These are phyloP conservation scores for Umbilicus rupestris DNA, from an alignment of 164 flowering plant species.

Conservation along the genomic window DNA sequence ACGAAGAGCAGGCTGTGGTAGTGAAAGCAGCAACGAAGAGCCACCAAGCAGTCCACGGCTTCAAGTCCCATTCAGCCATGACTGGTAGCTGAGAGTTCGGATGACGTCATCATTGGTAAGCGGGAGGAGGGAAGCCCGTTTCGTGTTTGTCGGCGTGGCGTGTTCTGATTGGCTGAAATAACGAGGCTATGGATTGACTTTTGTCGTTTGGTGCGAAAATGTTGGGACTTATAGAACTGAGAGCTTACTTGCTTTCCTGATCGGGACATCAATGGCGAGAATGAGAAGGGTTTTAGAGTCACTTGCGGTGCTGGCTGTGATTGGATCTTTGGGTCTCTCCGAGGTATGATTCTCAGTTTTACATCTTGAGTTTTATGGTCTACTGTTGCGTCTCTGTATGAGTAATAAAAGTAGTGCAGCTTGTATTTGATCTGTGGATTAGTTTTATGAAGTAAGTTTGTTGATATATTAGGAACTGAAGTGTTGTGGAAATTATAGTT, in stretches of 20 bases:
- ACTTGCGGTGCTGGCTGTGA: background rate
- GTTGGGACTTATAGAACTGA: background rate
- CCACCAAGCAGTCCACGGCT: conserved; percentile 1
- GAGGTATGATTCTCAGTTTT: background rate
- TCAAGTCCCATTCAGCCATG: background rate
- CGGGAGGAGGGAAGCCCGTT: too few relatives aligned
- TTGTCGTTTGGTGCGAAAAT: too few relatives aligned
- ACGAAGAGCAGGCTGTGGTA: background rate
- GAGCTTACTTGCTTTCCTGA: background rate
- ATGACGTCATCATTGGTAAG: too few relatives aligned
- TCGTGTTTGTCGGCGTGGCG: too few relatives aligned
- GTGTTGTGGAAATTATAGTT: too few relatives aligned
- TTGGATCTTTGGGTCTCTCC: background rate
- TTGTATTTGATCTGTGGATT: too few relatives aligned
- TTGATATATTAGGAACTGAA: too few relatives aligned
- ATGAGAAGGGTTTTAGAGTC: background rate
- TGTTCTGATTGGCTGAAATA: too few relatives aligned
- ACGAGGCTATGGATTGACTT: too few relatives aligned
- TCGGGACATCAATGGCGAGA: background rate
- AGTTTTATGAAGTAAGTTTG: too few relatives aligned
- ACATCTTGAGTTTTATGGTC: background rate
- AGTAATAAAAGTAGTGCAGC: too few relatives aligned
- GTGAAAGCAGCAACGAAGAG: background rate
- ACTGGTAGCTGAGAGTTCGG: background rate
- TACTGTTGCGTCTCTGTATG: background rate